Conservation (phyloP, 2,329 filamentous ascomycete genomes). For the Fusarium paranaense region DNA sequence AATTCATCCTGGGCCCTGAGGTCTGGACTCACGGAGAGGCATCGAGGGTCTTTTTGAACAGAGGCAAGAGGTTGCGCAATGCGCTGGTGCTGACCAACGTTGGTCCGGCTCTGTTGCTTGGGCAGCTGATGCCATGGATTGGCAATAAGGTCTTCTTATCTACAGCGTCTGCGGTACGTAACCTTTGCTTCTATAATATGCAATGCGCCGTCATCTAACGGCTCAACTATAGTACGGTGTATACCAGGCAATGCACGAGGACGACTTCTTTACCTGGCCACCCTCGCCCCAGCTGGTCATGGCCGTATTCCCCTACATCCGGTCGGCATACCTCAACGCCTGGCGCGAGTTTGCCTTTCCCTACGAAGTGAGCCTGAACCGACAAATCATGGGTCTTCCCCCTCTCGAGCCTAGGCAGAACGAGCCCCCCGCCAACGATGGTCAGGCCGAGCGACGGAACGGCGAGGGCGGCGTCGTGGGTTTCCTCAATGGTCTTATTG, state of each 20-base stretch:
- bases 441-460: constrained; percentile 35
- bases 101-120: constrained; percentile 59
- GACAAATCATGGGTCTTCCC: constrained; percentile 56
- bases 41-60: constrained; percentile 37
- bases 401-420: constrained; percentile 43
- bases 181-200: background rate
- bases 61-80: constrained; percentile 48
- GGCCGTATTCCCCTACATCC: constrained; percentile 60
- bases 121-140: constrained; percentile 57
- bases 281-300: constrained; percentile 65
- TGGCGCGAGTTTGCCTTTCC: constrained; percentile 59
- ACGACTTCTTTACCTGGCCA: constrained; percentile 63
- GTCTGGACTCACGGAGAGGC: constrained; percentile 44
- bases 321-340: constrained; percentile 58
- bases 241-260: constrained; percentile 57
- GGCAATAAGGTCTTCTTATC: constrained; percentile 57
- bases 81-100: constrained; percentile 57
- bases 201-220: constrained; percentile 4
- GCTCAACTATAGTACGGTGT: constrained; percentile 57
- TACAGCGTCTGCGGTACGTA: constrained; percentile 55
- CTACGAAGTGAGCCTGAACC: constrained; percentile 62
- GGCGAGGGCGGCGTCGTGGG: constrained; percentile 49
- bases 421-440: constrained; percentile 24
- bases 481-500: constrained; percentile 52
- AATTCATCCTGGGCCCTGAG: constrained; percentile 55